Conservation (phyloP, 1,139 yeast species). For the Zygoascus sp. region DNA sequence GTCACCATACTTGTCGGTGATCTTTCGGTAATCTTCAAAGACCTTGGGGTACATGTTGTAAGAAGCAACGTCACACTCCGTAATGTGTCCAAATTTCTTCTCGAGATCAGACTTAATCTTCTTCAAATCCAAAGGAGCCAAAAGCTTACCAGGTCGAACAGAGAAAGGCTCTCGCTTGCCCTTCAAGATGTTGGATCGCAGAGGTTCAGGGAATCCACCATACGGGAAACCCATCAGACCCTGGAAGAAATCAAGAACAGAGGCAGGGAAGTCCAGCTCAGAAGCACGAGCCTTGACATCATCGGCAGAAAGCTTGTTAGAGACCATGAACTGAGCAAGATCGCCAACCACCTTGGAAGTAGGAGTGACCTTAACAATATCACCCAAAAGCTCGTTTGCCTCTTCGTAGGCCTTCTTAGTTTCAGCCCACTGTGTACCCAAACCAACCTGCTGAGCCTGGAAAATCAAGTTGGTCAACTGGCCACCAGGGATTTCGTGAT, state of each 20-base stretch:
- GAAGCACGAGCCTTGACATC: constrained; percentile 85
- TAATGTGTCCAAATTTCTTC: constrained; percentile 47
- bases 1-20: constrained; percentile 79
- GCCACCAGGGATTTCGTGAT: constrained; percentile 99
- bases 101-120: constrained; percentile 66
- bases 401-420: constrained; percentile 89
- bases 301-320: constrained; percentile 78
- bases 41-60: constrained; percentile 98
- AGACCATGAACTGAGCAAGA: constrained; percentile 97
- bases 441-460: constrained; percentile 98
- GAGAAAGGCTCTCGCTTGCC: constrained; percentile 88
- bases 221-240: constrained; percentile 99
- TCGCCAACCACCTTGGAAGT: constrained; percentile 99
- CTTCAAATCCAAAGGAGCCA: constrained; percentile 75
- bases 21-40: constrained; percentile 76
- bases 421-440: constrained; percentile 93
- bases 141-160: constrained; percentile 84
- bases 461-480: constrained; percentile 93
- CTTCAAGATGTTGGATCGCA: constrained; percentile 80
- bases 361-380: constrained; percentile 96
- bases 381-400: constrained; percentile 89
- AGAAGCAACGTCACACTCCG: constrained; percentile 88
- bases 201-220: constrained; percentile 99
- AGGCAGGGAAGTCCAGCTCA: constrained; percentile 95
- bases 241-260: constrained; percentile 96